Conservation (phyloP, 495 filamentous ascomycete genomes). For the Jackrogersella multiformis region DNA sequence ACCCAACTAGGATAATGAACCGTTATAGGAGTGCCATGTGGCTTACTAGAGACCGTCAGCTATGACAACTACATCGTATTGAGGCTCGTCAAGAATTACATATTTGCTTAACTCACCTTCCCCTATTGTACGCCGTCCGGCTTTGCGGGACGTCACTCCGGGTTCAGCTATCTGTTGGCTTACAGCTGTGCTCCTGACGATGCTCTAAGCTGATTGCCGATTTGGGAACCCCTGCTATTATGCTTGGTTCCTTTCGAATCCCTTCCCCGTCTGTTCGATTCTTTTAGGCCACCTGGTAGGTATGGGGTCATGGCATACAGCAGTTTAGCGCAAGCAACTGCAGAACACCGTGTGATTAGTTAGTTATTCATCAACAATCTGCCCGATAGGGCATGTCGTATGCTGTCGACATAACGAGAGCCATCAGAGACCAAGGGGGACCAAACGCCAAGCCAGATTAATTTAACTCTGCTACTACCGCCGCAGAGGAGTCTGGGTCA, state of each 20-base stretch:
- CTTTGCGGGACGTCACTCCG: slow-evolving; percentile 34
- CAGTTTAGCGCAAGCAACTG: not conserved
- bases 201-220: slow-evolving; percentile 23
- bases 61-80: slow-evolving; percentile 15
- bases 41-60: slow-evolving; percentile 20
- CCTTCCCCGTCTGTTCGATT: slow-evolving; percentile 7
- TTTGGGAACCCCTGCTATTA: slow-evolving; percentile 11
- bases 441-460: slow-evolving; percentile 35
- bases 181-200: slow-evolving; percentile 16
- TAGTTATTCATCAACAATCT: slow-evolving; percentile 12
- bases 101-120: slow-evolving; percentile 21
- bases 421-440: slow-evolving; percentile 13
- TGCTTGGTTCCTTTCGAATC: slow-evolving; percentile 2
- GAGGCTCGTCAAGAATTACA: slow-evolving; percentile 23
- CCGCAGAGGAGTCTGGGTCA: slow-evolving; percentile 29
- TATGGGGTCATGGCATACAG: not conserved
- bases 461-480: slow-evolving; percentile 34
- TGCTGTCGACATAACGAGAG: slow-evolving; percentile 10
- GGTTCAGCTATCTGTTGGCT: slow-evolving; percentile 22
- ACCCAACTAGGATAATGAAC: slow-evolving; percentile 33
- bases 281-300: not conserved
- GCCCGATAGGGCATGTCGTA: slow-evolving; percentile 33
- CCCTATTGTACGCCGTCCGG: slow-evolving; percentile 18
- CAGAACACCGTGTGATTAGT: slow-evolving; percentile 1
- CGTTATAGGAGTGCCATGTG: slow-evolving; percentile 21